These are phyloP conservation scores for Diversispora eburnea DNA, from an alignment of 192 early-diverging fungal genomes.

Conservation along the genomic window DNA sequence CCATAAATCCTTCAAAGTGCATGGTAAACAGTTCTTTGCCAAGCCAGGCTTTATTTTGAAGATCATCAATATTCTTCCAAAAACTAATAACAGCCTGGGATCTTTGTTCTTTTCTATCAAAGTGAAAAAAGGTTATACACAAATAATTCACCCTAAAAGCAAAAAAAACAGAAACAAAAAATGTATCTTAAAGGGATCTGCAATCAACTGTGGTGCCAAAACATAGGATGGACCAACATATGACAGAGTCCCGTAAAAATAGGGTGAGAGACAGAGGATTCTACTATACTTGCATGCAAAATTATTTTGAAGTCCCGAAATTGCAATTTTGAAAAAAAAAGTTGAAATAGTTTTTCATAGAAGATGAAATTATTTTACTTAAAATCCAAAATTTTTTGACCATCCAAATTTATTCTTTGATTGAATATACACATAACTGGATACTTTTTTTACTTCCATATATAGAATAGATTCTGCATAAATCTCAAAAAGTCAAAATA, in stretches of 20 bases:
- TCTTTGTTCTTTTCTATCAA: background rate
- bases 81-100: background rate
- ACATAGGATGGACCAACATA: conserved; percentile 13
- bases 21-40: background rate
- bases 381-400: too few species aligned
- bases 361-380: too few species aligned
- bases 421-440: too few species aligned
- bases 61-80: background rate
- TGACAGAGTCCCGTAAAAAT: conserved; percentile 9
- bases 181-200: background rate
- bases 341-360: too few species aligned
- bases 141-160: background rate
- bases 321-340: too few species aligned
- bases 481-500: too few species aligned
- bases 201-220: background rate
- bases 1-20: conserved; percentile 10
- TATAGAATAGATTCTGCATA: too few species aligned
- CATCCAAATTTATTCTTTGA: too few species aligned
- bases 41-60: conserved; percentile 5
- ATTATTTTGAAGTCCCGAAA: too few species aligned
- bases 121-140: background rate
- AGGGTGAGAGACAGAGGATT: conserved; percentile 6
- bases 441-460: too few species aligned
- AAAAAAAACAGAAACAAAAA: background rate
- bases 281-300: too few species aligned